phyloP scores from a whole-genome alignment of 345 rosid genomes.

The Anacardium occidentale region DNA sequence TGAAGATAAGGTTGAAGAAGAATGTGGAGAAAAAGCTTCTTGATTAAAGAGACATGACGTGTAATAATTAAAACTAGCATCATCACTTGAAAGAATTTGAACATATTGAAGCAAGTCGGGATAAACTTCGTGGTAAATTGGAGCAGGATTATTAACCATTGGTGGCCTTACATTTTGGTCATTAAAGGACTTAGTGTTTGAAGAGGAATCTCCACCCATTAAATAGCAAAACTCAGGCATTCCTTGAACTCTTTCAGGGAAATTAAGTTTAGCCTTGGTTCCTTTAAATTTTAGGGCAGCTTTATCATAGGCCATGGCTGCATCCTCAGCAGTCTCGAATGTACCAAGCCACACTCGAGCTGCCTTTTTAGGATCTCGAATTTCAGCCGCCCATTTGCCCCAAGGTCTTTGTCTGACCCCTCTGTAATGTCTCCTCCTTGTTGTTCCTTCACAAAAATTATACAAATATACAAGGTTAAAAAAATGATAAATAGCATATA shows the following conservation, averaged over 20 bases:
- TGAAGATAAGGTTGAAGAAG: slow-evolving; percentile 39
- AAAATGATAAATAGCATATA: background rate
- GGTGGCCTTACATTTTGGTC: slow-evolving; percentile 18
- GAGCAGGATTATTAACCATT: slow-evolving; percentile 11
- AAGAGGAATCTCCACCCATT: slow-evolving; percentile 6
- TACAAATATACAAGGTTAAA: background rate
- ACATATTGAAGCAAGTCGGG: slow-evolving; percentile 76
- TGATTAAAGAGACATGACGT: slow-evolving; percentile 55
- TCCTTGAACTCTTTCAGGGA: slow-evolving; percentile 79
- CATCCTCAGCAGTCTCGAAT: slow-evolving; percentile 83
- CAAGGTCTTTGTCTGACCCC: slow-evolving; percentile 97
- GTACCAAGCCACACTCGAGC: slow-evolving; percentile 95
- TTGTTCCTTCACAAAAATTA: slow-evolving; percentile 41
- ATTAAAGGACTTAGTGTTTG: background rate
- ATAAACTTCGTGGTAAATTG: slow-evolving; percentile 35
- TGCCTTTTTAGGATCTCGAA: slow-evolving; percentile 77
- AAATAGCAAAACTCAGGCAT: slow-evolving; percentile 29
- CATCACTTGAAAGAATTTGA: slow-evolving; percentile 68
- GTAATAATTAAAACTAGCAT: slow-evolving; percentile 53
- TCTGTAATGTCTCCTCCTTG: slow-evolving; percentile 71
- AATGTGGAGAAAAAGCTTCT: slow-evolving; percentile 33
- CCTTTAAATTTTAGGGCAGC: slow-evolving; percentile 96
- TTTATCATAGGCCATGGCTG: slow-evolving; percentile 81
- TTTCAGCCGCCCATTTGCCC: slow-evolving; percentile 99
- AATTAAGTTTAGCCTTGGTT: slow-evolving; percentile 87